Evolutionary conservation across 2,329 filamentous ascomycete species (phyloP).

Genomic region (Stachybotrys echinatus): DNA sequence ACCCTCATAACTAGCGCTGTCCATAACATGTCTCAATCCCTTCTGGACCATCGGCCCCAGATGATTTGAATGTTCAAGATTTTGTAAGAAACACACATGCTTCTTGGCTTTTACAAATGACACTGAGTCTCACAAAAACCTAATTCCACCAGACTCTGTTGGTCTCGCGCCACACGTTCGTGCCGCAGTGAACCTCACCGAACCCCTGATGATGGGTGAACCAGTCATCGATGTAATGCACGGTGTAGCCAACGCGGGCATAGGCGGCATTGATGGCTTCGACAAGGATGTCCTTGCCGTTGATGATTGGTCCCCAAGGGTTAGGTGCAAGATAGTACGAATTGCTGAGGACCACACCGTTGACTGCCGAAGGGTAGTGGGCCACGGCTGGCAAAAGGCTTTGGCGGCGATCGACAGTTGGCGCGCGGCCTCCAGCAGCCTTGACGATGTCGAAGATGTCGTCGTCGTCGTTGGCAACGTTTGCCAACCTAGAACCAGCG

Average conservation of each 20-base stretch:
- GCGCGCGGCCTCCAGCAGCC: background rate
- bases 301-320: conserved; percentile 13
- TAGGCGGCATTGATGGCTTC: conserved; percentile 11
- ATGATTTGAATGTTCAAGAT: too few species aligned
- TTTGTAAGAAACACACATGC: too few species aligned
- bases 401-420: background rate
- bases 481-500: background rate
- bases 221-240: conserved; percentile 15
- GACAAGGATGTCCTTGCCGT: conserved; percentile 15
- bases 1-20: too few species aligned
- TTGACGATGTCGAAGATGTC: background rate
- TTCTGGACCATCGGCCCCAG: too few species aligned
- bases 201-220: conserved; percentile 13
- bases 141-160: conserved; percentile 10
- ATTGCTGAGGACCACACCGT: conserved; percentile 13
- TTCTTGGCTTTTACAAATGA: too few species aligned
- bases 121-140: too few species aligned
- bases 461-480: background rate
- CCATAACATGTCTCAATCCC: too few species aligned
- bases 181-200: conserved; percentile 18
- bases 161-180: conserved; percentile 14
- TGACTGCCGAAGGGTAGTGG: conserved; percentile 13
- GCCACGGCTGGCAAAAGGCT: conserved; percentile 5
- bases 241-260: conserved; percentile 8
- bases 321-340: conserved; percentile 14